Percentiles rank a stretch among this genome's conserved stretches.
These are phyloP conservation scores for Penicillium rolfsii DNA, from an alignment of 2,329 filamentous ascomycete genomes.

Conservation along the genomic window DNA sequence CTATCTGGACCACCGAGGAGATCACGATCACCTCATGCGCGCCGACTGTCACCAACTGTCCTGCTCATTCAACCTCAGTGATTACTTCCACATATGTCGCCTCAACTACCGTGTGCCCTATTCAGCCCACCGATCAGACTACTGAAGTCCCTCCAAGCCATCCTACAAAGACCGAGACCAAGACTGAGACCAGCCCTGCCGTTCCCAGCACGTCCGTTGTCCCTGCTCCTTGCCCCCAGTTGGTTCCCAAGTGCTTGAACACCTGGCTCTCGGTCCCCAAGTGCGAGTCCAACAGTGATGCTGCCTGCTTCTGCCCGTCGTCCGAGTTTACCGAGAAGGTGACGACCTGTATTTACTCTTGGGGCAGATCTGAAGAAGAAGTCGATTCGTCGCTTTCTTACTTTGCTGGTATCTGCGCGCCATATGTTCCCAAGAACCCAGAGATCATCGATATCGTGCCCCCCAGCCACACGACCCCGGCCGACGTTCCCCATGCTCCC, in stretches of 20 bases:
- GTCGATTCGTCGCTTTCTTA: conserved; percentile 72
- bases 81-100: conserved; percentile 57
- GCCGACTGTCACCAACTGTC: conserved; percentile 52
- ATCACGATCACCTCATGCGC: conserved; percentile 43
- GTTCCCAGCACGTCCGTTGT: conserved; percentile 24
- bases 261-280: conserved; percentile 74
- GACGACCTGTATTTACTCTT: conserved; percentile 76
- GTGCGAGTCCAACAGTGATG: conserved; percentile 82
- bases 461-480: conserved; percentile 47
- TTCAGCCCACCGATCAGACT: not conserved
- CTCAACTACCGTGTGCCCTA: conserved; percentile 59
- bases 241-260: conserved; percentile 86
- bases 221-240: conserved; percentile 57
- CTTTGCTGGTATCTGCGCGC: conserved; percentile 86
- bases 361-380: conserved; percentile 67
- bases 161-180: not conserved
- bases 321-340: conserved; percentile 73
- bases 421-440: conserved; percentile 72
- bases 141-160: not conserved
- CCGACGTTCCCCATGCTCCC: not conserved
- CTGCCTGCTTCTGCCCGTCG: conserved; percentile 81
- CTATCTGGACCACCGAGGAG: conserved; percentile 35
- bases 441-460: conserved; percentile 57
- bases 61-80: conserved; percentile 51
- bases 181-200: not conserved